A percentile compares a stretch with the other conserved stretches of the same genome.
These are phyloP conservation scores for Alisma plantagoaquatica DNA, from an alignment of 106 monocot species.

Conservation along the genomic window DNA sequence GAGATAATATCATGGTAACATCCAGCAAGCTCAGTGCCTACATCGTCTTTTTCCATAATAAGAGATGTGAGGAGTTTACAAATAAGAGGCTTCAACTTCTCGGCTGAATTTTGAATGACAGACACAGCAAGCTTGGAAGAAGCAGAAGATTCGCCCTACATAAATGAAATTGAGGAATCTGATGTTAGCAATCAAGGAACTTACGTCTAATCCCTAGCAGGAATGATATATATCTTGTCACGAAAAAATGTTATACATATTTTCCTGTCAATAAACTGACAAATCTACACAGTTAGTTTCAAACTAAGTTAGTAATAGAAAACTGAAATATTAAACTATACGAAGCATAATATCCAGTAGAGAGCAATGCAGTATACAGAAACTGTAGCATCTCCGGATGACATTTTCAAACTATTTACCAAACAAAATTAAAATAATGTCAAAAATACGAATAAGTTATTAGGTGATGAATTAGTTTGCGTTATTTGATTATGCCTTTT, in stretches of 20 bases:
- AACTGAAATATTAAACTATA: neutral
- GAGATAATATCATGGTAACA: constrained; percentile 60
- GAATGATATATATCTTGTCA: neutral
- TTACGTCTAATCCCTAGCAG: too few species aligned
- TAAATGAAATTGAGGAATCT: neutral
- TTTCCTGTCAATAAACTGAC: neutral
- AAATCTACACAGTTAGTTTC: neutral
- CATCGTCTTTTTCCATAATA: constrained; percentile 38
- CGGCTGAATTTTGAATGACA: constrained; percentile 50
- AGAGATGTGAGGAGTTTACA: constrained; percentile 44
- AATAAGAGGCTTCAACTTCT: constrained; percentile 50
- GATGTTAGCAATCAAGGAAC: too few species aligned
- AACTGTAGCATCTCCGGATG: too few species aligned
- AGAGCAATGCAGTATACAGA: too few species aligned
- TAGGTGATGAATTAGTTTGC: too few species aligned
- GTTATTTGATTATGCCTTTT: too few species aligned
- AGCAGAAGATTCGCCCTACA: constrained; percentile 42
- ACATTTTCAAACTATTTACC: too few species aligned
- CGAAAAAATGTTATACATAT: neutral
- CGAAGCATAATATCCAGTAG: neutral
- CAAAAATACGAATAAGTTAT: too few species aligned
- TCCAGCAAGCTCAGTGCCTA: constrained; percentile 32
- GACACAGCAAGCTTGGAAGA: constrained; percentile 60
- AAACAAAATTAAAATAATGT: too few species aligned
- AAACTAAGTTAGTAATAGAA: neutral